Conservation (phyloP, 1,284 basidiomycete species). For the Leccinum pallidistipes region DNA sequence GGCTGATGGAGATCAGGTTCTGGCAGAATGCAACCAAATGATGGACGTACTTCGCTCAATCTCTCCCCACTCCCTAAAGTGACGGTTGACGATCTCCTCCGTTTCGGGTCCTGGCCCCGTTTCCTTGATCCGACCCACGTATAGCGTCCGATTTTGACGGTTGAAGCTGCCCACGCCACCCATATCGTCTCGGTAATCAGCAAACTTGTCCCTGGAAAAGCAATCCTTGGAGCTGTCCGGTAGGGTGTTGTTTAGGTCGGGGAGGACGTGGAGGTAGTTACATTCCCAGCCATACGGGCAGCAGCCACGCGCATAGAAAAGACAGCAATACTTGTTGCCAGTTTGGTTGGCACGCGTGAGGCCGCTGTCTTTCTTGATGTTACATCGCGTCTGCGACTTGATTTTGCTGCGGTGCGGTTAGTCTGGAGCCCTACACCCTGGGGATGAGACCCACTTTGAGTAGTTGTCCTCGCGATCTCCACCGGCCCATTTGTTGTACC, state of each 20-base stretch:
- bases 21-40: conserved; percentile 2
- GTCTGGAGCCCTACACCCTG: background rate
- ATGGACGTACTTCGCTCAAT: conserved; percentile 81
- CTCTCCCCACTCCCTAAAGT: conserved; percentile 98
- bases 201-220: conserved; percentile 96
- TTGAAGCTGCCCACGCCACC: conserved; percentile 97
- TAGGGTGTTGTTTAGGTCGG: conserved; percentile 65
- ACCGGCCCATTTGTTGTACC: conserved; percentile 99
- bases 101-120: conserved; percentile 86
- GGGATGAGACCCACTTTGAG: conserved; percentile 66
- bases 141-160: conserved; percentile 91
- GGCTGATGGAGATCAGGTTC: conserved; percentile 46
- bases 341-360: conserved; percentile 93
- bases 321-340: conserved; percentile 89
- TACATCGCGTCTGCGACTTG: conserved; percentile 89
- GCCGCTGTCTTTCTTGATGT: conserved; percentile 86
- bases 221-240: conserved; percentile 95
- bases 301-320: conserved; percentile 95
- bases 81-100: conserved; percentile 84
- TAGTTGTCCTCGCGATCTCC: conserved; percentile 93
- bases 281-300: conserved; percentile 98
- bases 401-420: conserved; percentile 68
- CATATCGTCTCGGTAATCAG: conserved; percentile 99
- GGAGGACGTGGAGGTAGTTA: conserved; percentile 89
- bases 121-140: conserved; percentile 93